phyloP scores from a whole-genome alignment of 2,329 filamentous ascomycete species.

The Chalara sp. region DNA sequence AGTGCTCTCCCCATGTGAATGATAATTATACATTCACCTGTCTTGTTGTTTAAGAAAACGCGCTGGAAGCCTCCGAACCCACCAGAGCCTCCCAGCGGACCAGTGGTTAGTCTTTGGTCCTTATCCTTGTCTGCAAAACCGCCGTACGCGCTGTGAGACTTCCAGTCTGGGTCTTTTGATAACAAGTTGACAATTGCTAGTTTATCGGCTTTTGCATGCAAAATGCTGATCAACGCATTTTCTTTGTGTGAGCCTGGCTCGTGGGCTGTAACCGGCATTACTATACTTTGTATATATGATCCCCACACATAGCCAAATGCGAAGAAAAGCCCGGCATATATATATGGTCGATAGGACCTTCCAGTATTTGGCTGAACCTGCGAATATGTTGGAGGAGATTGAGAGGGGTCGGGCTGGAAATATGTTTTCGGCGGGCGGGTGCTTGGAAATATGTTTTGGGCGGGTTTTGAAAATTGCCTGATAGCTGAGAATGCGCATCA shows the following conservation, averaged over 20 bases:
- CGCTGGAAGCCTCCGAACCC: constrained; percentile 47
- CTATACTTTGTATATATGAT: constrained; percentile 30
- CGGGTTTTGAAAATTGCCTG: too few relatives aligned
- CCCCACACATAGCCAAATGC: constrained; percentile 34
- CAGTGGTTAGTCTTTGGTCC: constrained; percentile 32
- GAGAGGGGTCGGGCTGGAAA: too few relatives aligned
- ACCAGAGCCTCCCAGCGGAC: constrained; percentile 34
- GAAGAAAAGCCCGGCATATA: constrained; percentile 32
- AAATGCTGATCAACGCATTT: constrained; percentile 30
- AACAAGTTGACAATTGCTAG: constrained; percentile 43
- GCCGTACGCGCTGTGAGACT: constrained; percentile 36
- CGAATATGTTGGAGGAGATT: too few relatives aligned
- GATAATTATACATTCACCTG: constrained; percentile 54
- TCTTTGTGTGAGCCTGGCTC: constrained; percentile 35
- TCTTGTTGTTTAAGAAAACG: constrained; percentile 54
- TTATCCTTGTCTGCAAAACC: constrained; percentile 14
- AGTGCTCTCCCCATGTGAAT: constrained; percentile 60
- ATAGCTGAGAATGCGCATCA: too few relatives aligned
- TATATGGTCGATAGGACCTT: constrained; percentile 15
- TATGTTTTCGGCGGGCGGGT: too few relatives aligned
- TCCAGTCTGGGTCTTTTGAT: constrained; percentile 35
- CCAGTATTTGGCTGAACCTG: too few relatives aligned
- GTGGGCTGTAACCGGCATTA: constrained; percentile 38
- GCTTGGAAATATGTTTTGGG: too few relatives aligned
- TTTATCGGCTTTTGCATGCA: constrained; percentile 36